A percentile compares a stretch with the other conserved stretches of the same genome.
Evolutionary conservation across 2,329 filamentous ascomycete species (phyloP).

Genomic region (Colletotrichum somersetense): DNA sequence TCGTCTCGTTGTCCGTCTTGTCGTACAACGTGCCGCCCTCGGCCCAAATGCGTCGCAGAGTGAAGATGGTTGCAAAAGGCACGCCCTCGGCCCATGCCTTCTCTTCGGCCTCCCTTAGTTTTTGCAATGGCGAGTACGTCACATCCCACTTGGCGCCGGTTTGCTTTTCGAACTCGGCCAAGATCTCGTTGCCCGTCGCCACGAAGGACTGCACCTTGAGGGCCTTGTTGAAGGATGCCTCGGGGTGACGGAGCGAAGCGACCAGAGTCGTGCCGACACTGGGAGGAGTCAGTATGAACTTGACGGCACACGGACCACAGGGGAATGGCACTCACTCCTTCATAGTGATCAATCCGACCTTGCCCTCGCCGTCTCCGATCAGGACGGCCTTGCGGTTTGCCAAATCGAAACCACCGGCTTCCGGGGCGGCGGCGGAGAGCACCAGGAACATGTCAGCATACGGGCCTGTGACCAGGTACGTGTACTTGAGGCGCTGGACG

Average conservation of each 20-base stretch:
- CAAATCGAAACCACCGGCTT: conserved; percentile 71
- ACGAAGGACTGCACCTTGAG: conserved; percentile 80
- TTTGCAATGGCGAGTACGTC: conserved; percentile 64
- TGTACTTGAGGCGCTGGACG: conserved; percentile 68
- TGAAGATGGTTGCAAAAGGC: conserved; percentile 66
- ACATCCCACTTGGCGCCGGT: conserved; percentile 70
- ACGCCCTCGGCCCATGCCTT: conserved; percentile 67
- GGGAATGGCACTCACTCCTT: conserved; percentile 67
- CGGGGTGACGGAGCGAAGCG: conserved; percentile 69
- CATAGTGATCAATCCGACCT: conserved; percentile 78
- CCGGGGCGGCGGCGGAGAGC: conserved; percentile 52
- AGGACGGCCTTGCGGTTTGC: conserved; percentile 69
- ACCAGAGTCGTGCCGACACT: conserved; percentile 77
- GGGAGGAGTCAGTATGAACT: conserved; percentile 11
- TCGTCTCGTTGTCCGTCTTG: conserved; percentile 72
- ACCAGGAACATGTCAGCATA: conserved; percentile 74
- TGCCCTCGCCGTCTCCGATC: conserved; percentile 71
- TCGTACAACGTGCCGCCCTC: conserved; percentile 79
- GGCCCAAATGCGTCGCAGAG: conserved; percentile 78
- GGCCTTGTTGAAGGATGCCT: conserved; percentile 65
- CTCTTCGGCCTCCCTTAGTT: conserved; percentile 68
- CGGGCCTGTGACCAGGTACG: conserved; percentile 78
- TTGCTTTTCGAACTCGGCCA: conserved; percentile 77
- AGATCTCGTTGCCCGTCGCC: conserved; percentile 70
- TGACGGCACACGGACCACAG: no score